Percentiles rank a stretch among this genome's conserved stretches.
Evolutionary conservation across 495 filamentous ascomycete species (phyloP).

Genomic region (Penicillium daleae): DNA sequence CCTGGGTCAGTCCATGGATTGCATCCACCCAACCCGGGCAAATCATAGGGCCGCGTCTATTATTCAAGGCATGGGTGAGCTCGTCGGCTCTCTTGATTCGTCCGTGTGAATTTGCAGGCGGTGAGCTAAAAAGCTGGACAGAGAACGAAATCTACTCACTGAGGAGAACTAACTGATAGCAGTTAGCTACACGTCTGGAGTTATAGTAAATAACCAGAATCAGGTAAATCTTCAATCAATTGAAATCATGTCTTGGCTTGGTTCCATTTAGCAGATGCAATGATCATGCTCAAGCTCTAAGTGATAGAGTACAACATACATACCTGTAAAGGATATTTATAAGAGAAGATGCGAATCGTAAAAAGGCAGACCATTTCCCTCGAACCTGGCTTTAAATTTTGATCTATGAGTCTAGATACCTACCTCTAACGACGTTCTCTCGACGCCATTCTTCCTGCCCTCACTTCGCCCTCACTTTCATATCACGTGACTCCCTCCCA

Average conservation of each 20-base stretch:
- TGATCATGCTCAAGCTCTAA: not conserved
- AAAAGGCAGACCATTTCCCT: not conserved
- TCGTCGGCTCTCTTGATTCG: slow-evolving; percentile 9
- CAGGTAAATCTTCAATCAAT: no score
- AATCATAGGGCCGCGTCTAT: not conserved
- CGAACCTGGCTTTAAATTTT: not conserved
- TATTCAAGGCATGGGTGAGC: slow-evolving; percentile 3
- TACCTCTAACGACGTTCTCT: no score
- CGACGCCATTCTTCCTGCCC: not conserved
- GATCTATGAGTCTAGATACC: no score
- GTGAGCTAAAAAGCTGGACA: slow-evolving; percentile 17
- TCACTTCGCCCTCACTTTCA: not conserved
- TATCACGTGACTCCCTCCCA: slow-evolving; percentile 30
- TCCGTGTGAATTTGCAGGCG: slow-evolving; percentile 21
- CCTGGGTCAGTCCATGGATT: not conserved
- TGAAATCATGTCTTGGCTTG: not conserved
- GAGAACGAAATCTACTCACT: no score
- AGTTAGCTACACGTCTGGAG: no score
- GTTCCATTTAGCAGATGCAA: not conserved
- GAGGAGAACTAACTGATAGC: no score
- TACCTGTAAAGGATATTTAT: not conserved
- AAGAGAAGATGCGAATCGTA: not conserved
- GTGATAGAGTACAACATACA: not conserved
- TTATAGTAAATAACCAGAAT: no score
- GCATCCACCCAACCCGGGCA: not conserved